Evolutionary conservation across 2,329 filamentous ascomycete genomes (phyloP), one percentile per base, ranked within the genome.

Genomic region (Cladophialophora chaetospira): DNA sequence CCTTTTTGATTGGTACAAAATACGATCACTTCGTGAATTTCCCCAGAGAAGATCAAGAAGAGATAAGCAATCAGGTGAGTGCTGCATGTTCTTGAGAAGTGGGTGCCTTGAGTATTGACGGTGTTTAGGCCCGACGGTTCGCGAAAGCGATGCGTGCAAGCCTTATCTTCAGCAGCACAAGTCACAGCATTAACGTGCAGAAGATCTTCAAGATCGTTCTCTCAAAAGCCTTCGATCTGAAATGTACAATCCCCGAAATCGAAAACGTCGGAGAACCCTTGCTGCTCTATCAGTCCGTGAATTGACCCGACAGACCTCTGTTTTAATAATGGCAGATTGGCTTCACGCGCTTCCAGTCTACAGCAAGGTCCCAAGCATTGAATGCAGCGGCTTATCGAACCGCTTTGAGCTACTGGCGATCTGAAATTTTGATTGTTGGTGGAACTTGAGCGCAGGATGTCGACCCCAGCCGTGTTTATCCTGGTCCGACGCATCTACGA

Each of bases 121-220:
- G 15, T 13, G 29, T 9, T 44, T 57, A 96, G 89, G 93, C 93
- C 48, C 89, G 93, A 66, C 87, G 94, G 58, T 99, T 97, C 73
- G 94, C 94, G 62, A 96, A 96, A 73, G 94, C 94, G 9, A 99
- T 99, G 94, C 90, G 95, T 68, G 94, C 94, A 58, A 91, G 91
- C 68, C 81, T 99, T 69, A 97, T 99, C 69, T 99, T 99, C 75
- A 96, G 91, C 76, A 97, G 93, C 75, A 99, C 94, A 53, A 97
- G 92, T 72, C 94, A 99, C 77, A 97, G 92, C 74, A 99, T 99
- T 80, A 99, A 99, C 68, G 94, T 99, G 62, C 94, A 99, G 77
- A 99, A 97, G 88, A 99, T 99, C 70, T 99, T 99, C 84, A 99
- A 99, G 76, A 99, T 99, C 67, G 94, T 99, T 56, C 83, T 99